These are phyloP conservation scores for Trichophyton schoenleinii DNA, from an alignment of 2,329 filamentous ascomycete species.

Conservation along the genomic window DNA sequence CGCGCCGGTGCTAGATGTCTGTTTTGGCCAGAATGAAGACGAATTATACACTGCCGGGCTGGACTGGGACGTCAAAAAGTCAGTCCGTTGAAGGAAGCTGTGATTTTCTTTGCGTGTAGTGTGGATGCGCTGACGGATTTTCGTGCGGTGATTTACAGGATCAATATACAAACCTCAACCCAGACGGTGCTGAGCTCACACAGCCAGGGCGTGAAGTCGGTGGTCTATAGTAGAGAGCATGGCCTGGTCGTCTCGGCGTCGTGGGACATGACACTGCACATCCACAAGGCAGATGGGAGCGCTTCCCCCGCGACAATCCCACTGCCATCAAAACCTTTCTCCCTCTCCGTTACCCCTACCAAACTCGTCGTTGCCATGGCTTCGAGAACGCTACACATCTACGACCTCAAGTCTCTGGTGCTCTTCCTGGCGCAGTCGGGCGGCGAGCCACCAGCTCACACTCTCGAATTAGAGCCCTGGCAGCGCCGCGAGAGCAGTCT, in stretches of 20 bases:
- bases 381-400: constrained; percentile 83
- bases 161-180: constrained; percentile 60
- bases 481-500: constrained; percentile 86
- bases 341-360: constrained; percentile 61
- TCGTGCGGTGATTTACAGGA: constrained; percentile 26
- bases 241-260: constrained; percentile 75
- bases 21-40: constrained; percentile 70
- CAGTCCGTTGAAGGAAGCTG: constrained; percentile 13
- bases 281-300: constrained; percentile 54
- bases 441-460: constrained; percentile 27
- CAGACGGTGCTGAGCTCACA: constrained; percentile 70
- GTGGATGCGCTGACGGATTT: background rate
- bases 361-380: constrained; percentile 96
- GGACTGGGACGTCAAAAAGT: constrained; percentile 76
- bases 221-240: constrained; percentile 68
- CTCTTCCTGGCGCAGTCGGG: constrained; percentile 40
- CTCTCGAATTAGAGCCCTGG: constrained; percentile 59
- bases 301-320: constrained; percentile 49
- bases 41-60: constrained; percentile 78
- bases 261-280: constrained; percentile 84
- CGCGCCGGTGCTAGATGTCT: constrained; percentile 79
- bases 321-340: constrained; percentile 80
- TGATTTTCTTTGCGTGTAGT: too few species aligned
- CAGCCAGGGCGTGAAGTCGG: constrained; percentile 62
- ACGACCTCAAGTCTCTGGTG: constrained; percentile 62